Conservation (phyloP, 2,329 filamentous ascomycete species). For the Alternaria sp. region DNA sequence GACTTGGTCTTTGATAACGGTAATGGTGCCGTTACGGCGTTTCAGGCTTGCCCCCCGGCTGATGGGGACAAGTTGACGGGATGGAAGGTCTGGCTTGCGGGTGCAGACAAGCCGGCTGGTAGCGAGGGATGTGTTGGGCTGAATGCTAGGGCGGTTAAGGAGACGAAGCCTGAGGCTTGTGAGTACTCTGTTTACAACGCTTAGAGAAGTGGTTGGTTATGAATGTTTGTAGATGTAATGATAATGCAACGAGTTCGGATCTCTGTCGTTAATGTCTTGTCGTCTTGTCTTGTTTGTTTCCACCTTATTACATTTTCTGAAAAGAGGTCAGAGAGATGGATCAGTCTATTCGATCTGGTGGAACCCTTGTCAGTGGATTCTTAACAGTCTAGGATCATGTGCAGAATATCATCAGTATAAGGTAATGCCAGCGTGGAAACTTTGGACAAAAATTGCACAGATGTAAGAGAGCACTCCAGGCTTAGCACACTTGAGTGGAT, state of each 20-base stretch:
- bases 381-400: too few species aligned
- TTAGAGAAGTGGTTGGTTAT: neutral
- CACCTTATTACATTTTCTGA: too few species aligned
- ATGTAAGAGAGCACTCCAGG: too few species aligned
- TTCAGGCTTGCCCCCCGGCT: slow-evolving; percentile 1
- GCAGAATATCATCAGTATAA: fast-evolving
- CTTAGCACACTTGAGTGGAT: too few species aligned
- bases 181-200: slow-evolving; percentile 2
- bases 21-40: neutral
- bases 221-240: neutral
- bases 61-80: neutral
- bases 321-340: too few species aligned
- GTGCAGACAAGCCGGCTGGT: neutral
- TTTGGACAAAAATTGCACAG: fast-evolving
- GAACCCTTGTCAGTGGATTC: too few species aligned
- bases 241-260: neutral
- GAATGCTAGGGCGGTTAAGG: slow-evolving; percentile 4
- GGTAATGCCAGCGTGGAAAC: too few species aligned
- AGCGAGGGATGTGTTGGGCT: slow-evolving; percentile 1
- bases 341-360: too few species aligned
- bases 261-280: fast-evolving
- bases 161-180: neutral
- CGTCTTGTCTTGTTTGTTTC: too few species aligned
- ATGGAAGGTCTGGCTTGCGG: neutral
- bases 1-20: neutral